These are phyloP conservation scores for Sarocladium kiliense DNA, from an alignment of 2,329 filamentous ascomycete genomes.

Conservation along the genomic window DNA sequence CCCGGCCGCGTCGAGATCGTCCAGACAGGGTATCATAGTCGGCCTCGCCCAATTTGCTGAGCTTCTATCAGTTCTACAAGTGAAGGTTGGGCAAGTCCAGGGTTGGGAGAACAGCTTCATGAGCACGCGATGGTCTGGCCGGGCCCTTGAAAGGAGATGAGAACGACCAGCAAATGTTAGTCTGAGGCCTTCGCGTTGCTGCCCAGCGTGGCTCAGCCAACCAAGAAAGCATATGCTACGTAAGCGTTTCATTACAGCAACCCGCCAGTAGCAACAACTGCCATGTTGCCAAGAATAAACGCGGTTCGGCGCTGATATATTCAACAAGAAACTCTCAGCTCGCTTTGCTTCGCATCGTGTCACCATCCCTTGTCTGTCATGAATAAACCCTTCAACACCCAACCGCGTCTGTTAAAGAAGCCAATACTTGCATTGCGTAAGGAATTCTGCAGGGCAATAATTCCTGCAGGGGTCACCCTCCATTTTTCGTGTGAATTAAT, in stretches of 20 bases:
- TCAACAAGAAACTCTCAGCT: neutral
- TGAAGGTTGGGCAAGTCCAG: too few relatives aligned
- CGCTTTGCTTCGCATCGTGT: neutral
- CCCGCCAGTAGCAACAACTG: neutral
- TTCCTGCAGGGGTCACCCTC: constrained; percentile 1
- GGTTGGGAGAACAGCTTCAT: too few relatives aligned
- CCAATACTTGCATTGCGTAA: neutral
- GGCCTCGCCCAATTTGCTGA: neutral
- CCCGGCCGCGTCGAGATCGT: neutral
- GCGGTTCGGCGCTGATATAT: neutral
- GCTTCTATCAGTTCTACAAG: neutral
- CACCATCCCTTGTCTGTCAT: neutral
- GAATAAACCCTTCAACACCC: too few relatives aligned
- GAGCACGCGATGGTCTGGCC: too few relatives aligned
- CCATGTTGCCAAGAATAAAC: neutral
- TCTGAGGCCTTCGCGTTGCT: constrained; percentile 5
- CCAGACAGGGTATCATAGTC: neutral
- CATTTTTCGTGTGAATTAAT: neutral
- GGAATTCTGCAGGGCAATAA: constrained; percentile 5
- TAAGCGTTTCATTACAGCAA: neutral
- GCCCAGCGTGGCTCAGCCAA: constrained; percentile 10
- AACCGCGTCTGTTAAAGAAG: too few relatives aligned
- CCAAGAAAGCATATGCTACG: neutral
- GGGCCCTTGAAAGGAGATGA: too few relatives aligned
- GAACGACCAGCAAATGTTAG: too few relatives aligned